Percentiles rank a stretch among this genome's conserved stretches.
Evolutionary conservation across 352 stramenopile species (phyloP).

Genomic region (Pythium phragmitis): DNA sequence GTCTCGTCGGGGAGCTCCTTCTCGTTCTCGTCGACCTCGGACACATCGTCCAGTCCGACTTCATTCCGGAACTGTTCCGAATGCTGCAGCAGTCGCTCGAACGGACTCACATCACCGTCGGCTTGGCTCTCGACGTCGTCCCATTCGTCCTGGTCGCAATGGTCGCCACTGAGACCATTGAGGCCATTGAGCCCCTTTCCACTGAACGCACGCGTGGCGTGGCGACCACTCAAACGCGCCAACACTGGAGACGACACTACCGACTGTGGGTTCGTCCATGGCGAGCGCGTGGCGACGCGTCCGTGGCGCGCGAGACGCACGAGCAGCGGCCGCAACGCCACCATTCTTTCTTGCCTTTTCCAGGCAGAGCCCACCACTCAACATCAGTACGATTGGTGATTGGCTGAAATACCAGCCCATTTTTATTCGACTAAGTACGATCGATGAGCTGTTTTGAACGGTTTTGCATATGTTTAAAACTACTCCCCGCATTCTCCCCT

Average conservation of each 20-base stretch:
- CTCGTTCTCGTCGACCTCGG: slow-evolving; percentile 20
- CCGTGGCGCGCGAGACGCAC: slow-evolving; percentile 10
- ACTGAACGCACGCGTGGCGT: slow-evolving; percentile 15
- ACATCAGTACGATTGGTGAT: background rate
- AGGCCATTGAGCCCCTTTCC: slow-evolving; percentile 14
- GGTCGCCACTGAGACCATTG: slow-evolving; percentile 17
- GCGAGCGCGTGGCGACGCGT: slow-evolving; percentile 10
- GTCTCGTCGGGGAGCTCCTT: slow-evolving; percentile 15
- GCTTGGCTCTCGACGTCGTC: slow-evolving; percentile 15
- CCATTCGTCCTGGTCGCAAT: slow-evolving; percentile 21
- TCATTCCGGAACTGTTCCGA: slow-evolving; percentile 58
- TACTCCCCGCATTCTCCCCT: background rate
- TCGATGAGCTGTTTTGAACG: slow-evolving; percentile 4
- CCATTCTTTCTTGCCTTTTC: slow-evolving; percentile 12
- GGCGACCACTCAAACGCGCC: background rate
- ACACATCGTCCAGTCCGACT: slow-evolving; percentile 21
- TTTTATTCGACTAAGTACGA: slow-evolving; percentile 7
- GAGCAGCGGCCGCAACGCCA: slow-evolving; percentile 15
- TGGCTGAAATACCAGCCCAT: background rate
- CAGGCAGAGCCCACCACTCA: slow-evolving; percentile 9
- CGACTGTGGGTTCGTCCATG: background rate
- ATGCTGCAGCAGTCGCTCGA: slow-evolving; percentile 67
- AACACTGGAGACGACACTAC: background rate
- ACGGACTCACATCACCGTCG: slow-evolving; percentile 44
- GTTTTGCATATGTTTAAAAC: slow-evolving; percentile 11